A percentile compares a stretch with the other conserved stretches of the same genome.
Evolutionary conservation across 352 stramenopile species (phyloP).

Genomic region (Labyrinthula sp.): DNA sequence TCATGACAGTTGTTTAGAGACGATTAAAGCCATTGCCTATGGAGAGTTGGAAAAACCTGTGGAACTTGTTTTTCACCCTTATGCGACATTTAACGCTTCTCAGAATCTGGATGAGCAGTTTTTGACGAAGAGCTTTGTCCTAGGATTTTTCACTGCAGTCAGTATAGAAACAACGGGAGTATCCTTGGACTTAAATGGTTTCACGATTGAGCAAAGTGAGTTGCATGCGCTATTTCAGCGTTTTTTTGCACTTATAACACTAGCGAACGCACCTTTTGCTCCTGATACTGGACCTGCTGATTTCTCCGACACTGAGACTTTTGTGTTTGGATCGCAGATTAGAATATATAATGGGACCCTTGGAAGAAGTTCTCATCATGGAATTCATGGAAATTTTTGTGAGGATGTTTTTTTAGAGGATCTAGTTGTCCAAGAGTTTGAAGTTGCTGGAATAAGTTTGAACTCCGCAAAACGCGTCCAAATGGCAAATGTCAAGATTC

Average conservation of each 20-base stretch:
- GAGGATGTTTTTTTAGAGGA: background rate
- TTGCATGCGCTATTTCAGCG: conserved; percentile 18
- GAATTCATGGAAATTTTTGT: conserved; percentile 17
- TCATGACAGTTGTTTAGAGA: no score
- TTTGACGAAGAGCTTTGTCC: no score
- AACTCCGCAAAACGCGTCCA: conserved; percentile 1
- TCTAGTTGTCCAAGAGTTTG: conserved; percentile 8
- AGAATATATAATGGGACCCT: conserved; percentile 8
- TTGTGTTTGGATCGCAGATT: conserved; percentile 1
- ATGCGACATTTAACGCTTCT: background rate
- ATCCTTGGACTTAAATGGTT: conserved; percentile 11
- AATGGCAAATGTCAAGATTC: background rate
- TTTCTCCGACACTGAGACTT: conserved; percentile 1
- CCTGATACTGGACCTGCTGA: background rate
- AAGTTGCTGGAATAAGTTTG: conserved; percentile 9
- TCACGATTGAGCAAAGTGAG: conserved; percentile 1
- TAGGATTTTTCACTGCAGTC: conserved; percentile 15
- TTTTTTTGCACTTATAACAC: conserved; percentile 18
- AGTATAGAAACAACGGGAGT: conserved; percentile 2
- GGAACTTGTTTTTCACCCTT: conserved; percentile 6
- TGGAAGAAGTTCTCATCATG: conserved; percentile 10
- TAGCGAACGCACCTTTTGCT: conserved; percentile 8
- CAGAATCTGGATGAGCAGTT: no score
- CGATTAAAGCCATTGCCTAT: no score
- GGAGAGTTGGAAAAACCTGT: background rate